These are phyloP conservation scores for Pisolithus tinctorius DNA, from an alignment of 768 basidiomycete species.

Conservation along the genomic window DNA sequence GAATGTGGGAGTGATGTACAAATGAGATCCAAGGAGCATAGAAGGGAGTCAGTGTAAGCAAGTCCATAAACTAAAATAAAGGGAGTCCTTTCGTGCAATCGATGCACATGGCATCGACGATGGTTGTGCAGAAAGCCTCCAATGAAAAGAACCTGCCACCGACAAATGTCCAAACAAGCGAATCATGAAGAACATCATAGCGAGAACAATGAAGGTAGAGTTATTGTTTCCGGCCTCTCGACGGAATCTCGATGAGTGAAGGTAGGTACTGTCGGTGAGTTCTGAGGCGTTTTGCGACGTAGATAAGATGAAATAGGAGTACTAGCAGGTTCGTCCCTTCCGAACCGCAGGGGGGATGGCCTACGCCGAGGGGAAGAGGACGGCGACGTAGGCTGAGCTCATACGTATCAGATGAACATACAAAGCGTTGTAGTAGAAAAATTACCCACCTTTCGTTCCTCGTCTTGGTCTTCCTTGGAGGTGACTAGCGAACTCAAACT, in stretches of 20 bases:
- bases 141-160: background rate
- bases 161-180: constrained; percentile 5
- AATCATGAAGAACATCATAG: constrained; percentile 65
- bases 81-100: constrained; percentile 1
- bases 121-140: background rate
- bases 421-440: constrained; percentile 22
- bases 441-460: constrained; percentile 28
- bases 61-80: constrained; percentile 14
- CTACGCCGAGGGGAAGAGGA: constrained; percentile 37
- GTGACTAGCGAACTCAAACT: constrained; percentile 36
- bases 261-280: constrained; percentile 62
- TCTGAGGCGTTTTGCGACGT: constrained; percentile 71
- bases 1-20: constrained; percentile 24
- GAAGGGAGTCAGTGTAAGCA: constrained; percentile 6
- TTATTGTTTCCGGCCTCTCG: constrained; percentile 25
- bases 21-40: constrained; percentile 19
- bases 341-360: constrained; percentile 39
- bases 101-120: background rate
- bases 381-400: constrained; percentile 30
- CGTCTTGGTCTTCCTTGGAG: constrained; percentile 20
- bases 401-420: constrained; percentile 27
- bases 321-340: constrained; percentile 52
- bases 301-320: constrained; percentile 78
- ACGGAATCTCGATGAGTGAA: constrained; percentile 38
- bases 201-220: constrained; percentile 25